These are phyloP conservation scores for Diaporthe ampelina DNA, from an alignment of 2,329 filamentous ascomycete genomes.

Conservation along the genomic window DNA sequence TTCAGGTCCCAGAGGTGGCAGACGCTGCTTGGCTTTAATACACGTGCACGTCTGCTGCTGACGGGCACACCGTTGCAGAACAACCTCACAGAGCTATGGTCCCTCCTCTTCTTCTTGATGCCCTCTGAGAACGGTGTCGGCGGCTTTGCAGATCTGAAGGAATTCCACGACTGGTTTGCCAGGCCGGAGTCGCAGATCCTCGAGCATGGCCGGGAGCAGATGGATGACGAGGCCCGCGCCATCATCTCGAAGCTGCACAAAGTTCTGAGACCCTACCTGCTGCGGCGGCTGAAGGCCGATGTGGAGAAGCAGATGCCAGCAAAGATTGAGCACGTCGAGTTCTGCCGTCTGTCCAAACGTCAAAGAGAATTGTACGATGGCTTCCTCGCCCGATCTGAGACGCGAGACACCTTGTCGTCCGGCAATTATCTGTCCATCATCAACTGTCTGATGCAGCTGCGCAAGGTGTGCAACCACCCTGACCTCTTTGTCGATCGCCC, in stretches of 20 bases:
- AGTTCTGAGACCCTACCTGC: conserved; percentile 90
- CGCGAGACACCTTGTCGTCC: conserved; percentile 87
- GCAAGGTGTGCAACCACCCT: conserved; percentile 98
- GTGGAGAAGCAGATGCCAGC: conserved; percentile 99
- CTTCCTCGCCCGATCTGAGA: conserved; percentile 91
- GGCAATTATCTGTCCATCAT: conserved; percentile 99
- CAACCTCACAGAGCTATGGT: conserved; percentile 97
- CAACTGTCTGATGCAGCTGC: conserved; percentile 96
- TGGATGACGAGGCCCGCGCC: conserved; percentile 93
- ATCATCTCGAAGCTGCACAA: conserved; percentile 96
- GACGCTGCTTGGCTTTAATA: conserved; percentile 93
- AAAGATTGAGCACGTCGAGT: conserved; percentile 97
- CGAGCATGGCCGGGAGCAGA: conserved; percentile 91
- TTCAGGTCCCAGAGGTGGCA: conserved; percentile 99
- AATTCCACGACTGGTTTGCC: conserved; percentile 97
- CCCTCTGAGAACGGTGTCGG: conserved; percentile 89
- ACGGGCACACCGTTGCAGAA: conserved; percentile 98
- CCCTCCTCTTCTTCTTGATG: conserved; percentile 95
- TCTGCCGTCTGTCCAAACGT: conserved; percentile 93
- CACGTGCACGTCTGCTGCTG: conserved; percentile 85
- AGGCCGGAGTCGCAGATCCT: conserved; percentile 96
- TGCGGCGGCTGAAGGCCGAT: conserved; percentile 92
- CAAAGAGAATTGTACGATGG: conserved; percentile 97
- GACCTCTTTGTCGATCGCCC: conserved; percentile 96
- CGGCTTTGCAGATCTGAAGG: conserved; percentile 93